Base-by-base conservation (phyloP, 495 filamentous ascomycete genomes). In the Cercophora newfieldiana region DNA sequence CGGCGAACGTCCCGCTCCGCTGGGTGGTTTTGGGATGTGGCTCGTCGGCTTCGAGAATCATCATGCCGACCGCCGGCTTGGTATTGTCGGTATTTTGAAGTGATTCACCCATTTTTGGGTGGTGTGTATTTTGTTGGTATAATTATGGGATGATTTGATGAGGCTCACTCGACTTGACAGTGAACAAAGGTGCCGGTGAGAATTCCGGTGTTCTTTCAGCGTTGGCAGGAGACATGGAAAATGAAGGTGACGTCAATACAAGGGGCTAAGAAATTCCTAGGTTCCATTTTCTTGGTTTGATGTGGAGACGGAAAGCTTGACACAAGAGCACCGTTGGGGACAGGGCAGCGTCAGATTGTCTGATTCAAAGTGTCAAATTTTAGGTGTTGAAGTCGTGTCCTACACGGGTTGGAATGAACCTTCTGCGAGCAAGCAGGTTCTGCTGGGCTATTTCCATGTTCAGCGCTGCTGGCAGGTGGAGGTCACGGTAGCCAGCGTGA, bases 21-120 rank as follows among this genome's bases (percentile, higher is more conserved):
- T 63, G 21, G 7, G 71, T 31, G 26, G 71, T 75, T 5, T 71
- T 68, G 16, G 62, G 58, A 24, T 76, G 71, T 7, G 72, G 71
- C 31, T 73, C 63, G 55, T 77, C 75, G 0, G 75, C 77, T 58
- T 78, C 76, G 44, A 77, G 69, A 28, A 77, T 71, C 26, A 78
- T 71, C 59, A 77, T 69, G 19, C 68, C 66, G 7, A 75, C 63
- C 14, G 48, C 47, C 3, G 65, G 65, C 37, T 44, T 44, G 37
- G 37, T 14, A 16, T 8, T 8, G 37, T 44, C 18, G 30, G 5
- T 33, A 33, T 5, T 12, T 4, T 5, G 5, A 5, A 5, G 30
- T 8, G 18, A 14, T 5, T 44, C 37, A 2, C 37, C 37, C 37
- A 44, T 44, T 44, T 16, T 44, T 8, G 12, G 12, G 37, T 44